Evolutionary conservation across 2,329 filamentous ascomycete genomes (phyloP), one percentile per base, ranked within the genome.

Genomic region (Phialemonium atrogriseum): DNA sequence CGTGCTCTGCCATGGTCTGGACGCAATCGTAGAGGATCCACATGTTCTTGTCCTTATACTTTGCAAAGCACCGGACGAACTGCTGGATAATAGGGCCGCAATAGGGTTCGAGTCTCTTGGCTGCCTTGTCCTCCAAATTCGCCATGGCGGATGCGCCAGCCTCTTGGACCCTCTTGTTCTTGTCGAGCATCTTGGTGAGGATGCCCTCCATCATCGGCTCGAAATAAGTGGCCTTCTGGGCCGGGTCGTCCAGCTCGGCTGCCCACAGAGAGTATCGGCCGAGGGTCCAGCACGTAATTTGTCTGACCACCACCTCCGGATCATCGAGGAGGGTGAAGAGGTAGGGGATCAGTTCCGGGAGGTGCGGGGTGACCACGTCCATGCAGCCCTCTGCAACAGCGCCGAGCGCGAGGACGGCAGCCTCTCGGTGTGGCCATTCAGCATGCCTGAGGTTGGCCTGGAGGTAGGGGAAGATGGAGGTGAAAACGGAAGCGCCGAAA

Each of bases 21-120:
- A 98, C 85, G 56, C 91, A 96, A 60, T 98, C 91, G 62, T 98
- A 98, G 20, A 98, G 74, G 33, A 96, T 93, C 63, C 93, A 95
- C 77, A 96, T 95, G 63, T 98, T 98, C 49, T 86, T 81, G 58
- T 96, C 89, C 69, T 98, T 96, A 74, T 96, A 98, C 59, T 84
- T 87, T 32, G 69, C 73, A 59, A 98, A 98, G 58, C 91, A 98
- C 38, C 73, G 70, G 32, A 95, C 87, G 50, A 89, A 96, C 54
- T 96, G 91, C 39, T 80, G 80, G 32, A 96, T 76, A 47, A 98
- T 96, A 16, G 88, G 84, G 17, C 80, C 73, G 48, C 85, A 88
- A 60, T 95, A 98, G 0, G 85, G 85, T 41, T 80, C 77, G 24
- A 98, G 63, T 39, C 80, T 72, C 41, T 77, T 77, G 36, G 85